phyloP scores from a whole-genome alignment of 805 yeast genomes.

The Zygosaccharomyces gambellarensis region DNA sequence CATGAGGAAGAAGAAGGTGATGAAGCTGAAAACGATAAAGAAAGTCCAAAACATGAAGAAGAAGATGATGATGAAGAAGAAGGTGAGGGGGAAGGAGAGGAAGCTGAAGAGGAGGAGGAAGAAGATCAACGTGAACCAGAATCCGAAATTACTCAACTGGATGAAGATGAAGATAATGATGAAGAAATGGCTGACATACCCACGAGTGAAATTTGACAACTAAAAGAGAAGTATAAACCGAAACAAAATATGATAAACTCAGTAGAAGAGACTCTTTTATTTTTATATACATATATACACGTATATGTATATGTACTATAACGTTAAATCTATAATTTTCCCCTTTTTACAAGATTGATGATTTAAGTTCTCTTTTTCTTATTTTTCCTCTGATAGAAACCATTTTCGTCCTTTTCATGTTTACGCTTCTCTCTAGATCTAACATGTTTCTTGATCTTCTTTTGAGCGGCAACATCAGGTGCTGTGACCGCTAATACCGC shows the following conservation, averaged over 20 bases:
- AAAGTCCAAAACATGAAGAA: slow-evolving; percentile 10
- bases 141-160: slow-evolving; percentile 17
- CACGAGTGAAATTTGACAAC: slow-evolving; percentile 10
- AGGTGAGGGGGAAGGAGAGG: slow-evolving; percentile 26
- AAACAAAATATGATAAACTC: not conserved
- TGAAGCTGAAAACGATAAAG: slow-evolving; percentile 10
- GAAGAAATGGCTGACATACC: slow-evolving; percentile 14
- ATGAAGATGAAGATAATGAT: slow-evolving; percentile 13
- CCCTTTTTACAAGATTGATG: not conserved
- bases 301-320: slow-evolving; percentile 2
- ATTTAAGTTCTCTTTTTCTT: slow-evolving; percentile 36
- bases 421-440: slow-evolving; percentile 73
- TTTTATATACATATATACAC: not conserved
- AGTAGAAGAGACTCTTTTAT: not conserved
- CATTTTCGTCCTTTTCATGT: slow-evolving; percentile 68
- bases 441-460: slow-evolving; percentile 71
- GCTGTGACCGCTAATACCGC: slow-evolving; percentile 70
- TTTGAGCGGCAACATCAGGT: slow-evolving; percentile 77
- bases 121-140: slow-evolving; percentile 18
- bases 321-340: slow-evolving; percentile 1
- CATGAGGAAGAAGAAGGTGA: slow-evolving; percentile 21
- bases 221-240: not conserved
- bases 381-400: slow-evolving; percentile 63
- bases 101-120: slow-evolving; percentile 29
- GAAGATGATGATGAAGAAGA: slow-evolving; percentile 26